Base-by-base conservation (phyloP, 495 filamentous ascomycete species). In the Trypethelium eluteriae region DNA sequence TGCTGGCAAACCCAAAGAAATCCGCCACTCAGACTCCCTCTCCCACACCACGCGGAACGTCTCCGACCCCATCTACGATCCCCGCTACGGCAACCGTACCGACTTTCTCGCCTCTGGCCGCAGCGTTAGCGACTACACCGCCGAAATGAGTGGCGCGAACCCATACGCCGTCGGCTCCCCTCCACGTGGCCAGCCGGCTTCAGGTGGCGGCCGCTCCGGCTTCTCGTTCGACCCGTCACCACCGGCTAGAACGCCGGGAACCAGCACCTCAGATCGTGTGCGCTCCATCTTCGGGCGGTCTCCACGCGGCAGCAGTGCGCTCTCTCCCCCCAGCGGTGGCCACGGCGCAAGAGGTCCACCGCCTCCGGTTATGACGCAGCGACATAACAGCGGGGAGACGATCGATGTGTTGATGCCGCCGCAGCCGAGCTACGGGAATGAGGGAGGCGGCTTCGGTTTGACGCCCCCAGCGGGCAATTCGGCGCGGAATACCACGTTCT, bases 401-500 rank as follows among this genome's bases (percentile, higher is more conserved):
- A 77, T 78, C 32, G 70, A 77, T 39, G 76, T 78, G 16, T 57
- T 78, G 46, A 76, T 78, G 75, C 76, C 69, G 65, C 71, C 46
- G 65, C 71, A 70, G 62, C 66, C 56, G 44, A 47, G 56, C 41
- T 39, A 50, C 34, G 67, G 62, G 38, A 65, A 62, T 44, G 10
- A 36, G 56, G 32, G 64, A 18, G 59, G 38, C 41, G 34, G 36
- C 39, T 38, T 53, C 63, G 64, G 64, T 32, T 53, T 49, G 18
- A 32, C 67, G 49, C 59, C 65, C 12, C 44, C 67, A 14, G 39
- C 12, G 18, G 46, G 68, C 39, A 63, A 64, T 49, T 35, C 44
- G 41, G 47, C 65, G 56, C 47, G 69, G 16, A 67, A 82, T 67
- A 90, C 86, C 18, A 88, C 85, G 2, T 89, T 91, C 69, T 82